Evolutionary conservation across 1,284 basidiomycete genomes (phyloP), one percentile per base, ranked within the genome.

Genomic region (Schizopora paradoxa): DNA sequence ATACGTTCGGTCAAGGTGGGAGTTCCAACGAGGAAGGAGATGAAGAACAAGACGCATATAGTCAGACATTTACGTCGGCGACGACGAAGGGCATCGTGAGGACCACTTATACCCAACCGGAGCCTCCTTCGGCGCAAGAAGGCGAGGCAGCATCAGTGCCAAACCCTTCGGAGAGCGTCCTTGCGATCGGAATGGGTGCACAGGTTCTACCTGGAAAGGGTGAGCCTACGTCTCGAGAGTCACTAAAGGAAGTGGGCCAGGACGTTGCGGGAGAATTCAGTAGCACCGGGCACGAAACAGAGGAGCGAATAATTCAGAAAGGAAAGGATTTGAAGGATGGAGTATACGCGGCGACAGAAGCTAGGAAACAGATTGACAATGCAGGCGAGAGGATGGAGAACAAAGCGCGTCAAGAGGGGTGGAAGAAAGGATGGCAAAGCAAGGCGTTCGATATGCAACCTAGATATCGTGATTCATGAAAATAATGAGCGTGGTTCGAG

Each of bases 171-270:
- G 62, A 66, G 42, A 67, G 62, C 8, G 52, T 64, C 4, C 47
- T 72, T 14, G 68, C 68, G 0, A 56, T 76, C 16, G 74, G 74
- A 2, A 60, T 65, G 13, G 70, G 67, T 11, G 58, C 71, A 4
- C 74, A 76, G 53, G 57, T 76, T n/a, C 65, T 76, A 47, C 66
- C 68, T 0, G 65, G 64, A 3, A 66, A 68, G 42, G 67, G 64
- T 4, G 70, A 69, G 5, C 65, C 70, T 2, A 62, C 67, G 45
- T 61, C 53, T 26, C 49, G 44, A 25, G 52, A 41, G 43, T 57
- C 49, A 37, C 55, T 54, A 8, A 48, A 58, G 18, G 56, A 61
- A 37, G 51, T 61, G 6, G 48, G 53, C 49, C 42, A 50, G 29
- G 54, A 55, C n/a, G 44, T 48, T 5, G 47, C 45, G 8, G 34